phyloP scores from a whole-genome alignment of 805 yeast genomes.

The Candida wancherniae region DNA sequence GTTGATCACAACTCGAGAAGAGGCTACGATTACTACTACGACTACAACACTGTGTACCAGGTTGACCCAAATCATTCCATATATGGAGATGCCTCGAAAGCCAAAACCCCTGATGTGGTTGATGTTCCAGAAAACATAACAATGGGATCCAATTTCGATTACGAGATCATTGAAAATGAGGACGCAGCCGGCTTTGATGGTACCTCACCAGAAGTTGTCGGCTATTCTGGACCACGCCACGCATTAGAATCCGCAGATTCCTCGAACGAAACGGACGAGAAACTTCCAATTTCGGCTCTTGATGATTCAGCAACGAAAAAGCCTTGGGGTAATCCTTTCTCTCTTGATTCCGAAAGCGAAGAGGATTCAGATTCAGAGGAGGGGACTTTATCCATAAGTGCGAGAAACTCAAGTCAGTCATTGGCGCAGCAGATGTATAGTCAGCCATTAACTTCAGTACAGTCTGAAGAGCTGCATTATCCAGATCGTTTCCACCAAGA shows the following conservation, averaged over 20 bases:
- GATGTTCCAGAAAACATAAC: slow-evolving; percentile 45
- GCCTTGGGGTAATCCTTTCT: slow-evolving; percentile 9
- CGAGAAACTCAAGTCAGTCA: slow-evolving; percentile 38
- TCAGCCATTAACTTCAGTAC: slow-evolving; percentile 16
- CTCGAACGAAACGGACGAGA: slow-evolving; percentile 6
- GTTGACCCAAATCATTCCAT: slow-evolving; percentile 43
- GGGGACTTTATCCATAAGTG: slow-evolving; percentile 35
- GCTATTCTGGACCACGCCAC: slow-evolving; percentile 1
- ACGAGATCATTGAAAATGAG: slow-evolving; percentile 29
- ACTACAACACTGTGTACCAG: slow-evolving; percentile 72
- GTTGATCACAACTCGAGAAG: slow-evolving; percentile 56
- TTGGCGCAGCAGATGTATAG: slow-evolving; percentile 40
- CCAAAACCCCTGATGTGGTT: slow-evolving; percentile 35
- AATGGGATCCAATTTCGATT: slow-evolving; percentile 37
- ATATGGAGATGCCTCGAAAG: slow-evolving; percentile 25
- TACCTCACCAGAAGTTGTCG: slow-evolving; percentile 14
- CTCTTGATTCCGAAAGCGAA: slow-evolving; percentile 10
- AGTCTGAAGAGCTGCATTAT: slow-evolving; percentile 16
- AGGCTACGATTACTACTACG: slow-evolving; percentile 75
- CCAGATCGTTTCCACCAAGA: slow-evolving; percentile 17
- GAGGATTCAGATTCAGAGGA: slow-evolving; percentile 25
- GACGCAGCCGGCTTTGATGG: slow-evolving; percentile 15
- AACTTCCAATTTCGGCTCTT: slow-evolving; percentile 17
- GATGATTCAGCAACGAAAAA: slow-evolving; percentile 14
- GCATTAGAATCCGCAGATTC: not conserved